These are phyloP conservation scores for Collybia mongolica DNA, from an alignment of 768 basidiomycete species.

Conservation along the genomic window DNA sequence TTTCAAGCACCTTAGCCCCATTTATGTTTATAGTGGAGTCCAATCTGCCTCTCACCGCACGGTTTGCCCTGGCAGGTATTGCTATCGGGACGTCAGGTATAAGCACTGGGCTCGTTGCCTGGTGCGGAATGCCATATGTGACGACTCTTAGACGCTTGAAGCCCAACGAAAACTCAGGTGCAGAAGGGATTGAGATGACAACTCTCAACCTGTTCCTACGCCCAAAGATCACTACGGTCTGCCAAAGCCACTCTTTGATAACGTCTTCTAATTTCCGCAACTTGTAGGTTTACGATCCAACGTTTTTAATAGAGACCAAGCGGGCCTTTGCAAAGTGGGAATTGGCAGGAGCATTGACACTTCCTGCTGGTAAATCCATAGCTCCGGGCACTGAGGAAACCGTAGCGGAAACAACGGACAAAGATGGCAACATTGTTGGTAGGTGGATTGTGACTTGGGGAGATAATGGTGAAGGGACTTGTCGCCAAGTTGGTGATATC, in stretches of 20 bases:
- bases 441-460: slow-evolving; percentile 81
- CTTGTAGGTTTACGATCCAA: slow-evolving; percentile 63
- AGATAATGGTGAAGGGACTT: slow-evolving; percentile 60
- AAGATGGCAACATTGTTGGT: slow-evolving; percentile 59
- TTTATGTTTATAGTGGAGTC: slow-evolving; percentile 84
- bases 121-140: slow-evolving; percentile 77
- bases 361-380: slow-evolving; percentile 37
- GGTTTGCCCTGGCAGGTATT: slow-evolving; percentile 63
- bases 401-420: slow-evolving; percentile 71
- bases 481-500: slow-evolving; percentile 61
- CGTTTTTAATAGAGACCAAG: slow-evolving; percentile 63
- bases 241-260: slow-evolving; percentile 6
- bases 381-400: slow-evolving; percentile 65
- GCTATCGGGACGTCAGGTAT: slow-evolving; percentile 72
- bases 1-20: slow-evolving; percentile 69
- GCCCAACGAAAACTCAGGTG: slow-evolving; percentile 38
- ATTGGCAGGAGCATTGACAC: slow-evolving; percentile 52
- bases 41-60: slow-evolving; percentile 65
- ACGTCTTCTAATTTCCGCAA: not conserved
- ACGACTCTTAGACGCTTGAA: slow-evolving; percentile 53
- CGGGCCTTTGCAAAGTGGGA: slow-evolving; percentile 84
- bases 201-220: slow-evolving; percentile 62
- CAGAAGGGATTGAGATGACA: slow-evolving; percentile 65
- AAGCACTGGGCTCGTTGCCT: slow-evolving; percentile 72
- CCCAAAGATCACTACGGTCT: slow-evolving; percentile 61